Conservation (phyloP, 2,329 filamentous ascomycete species). For the Berkeleyomyces basicola region DNA sequence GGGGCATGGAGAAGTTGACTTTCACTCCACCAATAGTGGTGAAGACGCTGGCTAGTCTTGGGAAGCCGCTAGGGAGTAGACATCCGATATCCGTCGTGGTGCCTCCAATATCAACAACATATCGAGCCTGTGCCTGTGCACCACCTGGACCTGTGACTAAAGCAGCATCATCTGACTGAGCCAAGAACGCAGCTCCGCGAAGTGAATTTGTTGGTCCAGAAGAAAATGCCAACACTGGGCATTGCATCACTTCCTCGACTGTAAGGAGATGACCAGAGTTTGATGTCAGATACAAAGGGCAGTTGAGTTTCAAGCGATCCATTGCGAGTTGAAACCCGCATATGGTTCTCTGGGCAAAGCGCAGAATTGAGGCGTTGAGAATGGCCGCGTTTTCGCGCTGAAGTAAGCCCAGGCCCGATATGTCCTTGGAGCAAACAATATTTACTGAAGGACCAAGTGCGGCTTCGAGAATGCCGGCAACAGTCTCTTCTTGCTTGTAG, state of each 20-base stretch:
- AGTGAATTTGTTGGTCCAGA: constrained; percentile 18
- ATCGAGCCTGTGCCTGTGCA: constrained; percentile 14
- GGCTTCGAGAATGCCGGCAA: constrained; percentile 26
- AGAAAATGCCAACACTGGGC: constrained; percentile 17
- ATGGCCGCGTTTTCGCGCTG: constrained; percentile 37
- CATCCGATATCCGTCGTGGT: constrained; percentile 17
- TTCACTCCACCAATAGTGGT: constrained; percentile 16
- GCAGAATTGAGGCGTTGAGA: constrained; percentile 33
- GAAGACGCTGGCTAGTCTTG: constrained; percentile 16
- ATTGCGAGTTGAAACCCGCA: constrained; percentile 30
- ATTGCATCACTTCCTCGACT: constrained; percentile 16
- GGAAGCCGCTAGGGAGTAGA: constrained; percentile 16
- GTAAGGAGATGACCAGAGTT: constrained; percentile 27
- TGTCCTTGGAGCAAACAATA: constrained; percentile 19
- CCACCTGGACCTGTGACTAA: background rate
- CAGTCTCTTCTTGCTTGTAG: constrained; percentile 34
- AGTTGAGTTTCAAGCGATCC: constrained; percentile 23
- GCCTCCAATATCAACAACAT: constrained; percentile 17
- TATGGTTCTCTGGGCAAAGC: constrained; percentile 30
- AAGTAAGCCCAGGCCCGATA: constrained; percentile 25
- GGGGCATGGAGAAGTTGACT: constrained; percentile 18
- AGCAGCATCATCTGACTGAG: background rate
- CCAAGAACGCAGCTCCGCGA: constrained; percentile 16
- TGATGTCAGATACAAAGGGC: constrained; percentile 30
- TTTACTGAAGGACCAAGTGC: constrained; percentile 19